A percentile compares a stretch with the other conserved stretches of the same genome.
These are phyloP conservation scores for Globisporangium nodosum DNA, from an alignment of 352 stramenopile species.

Conservation along the genomic window DNA sequence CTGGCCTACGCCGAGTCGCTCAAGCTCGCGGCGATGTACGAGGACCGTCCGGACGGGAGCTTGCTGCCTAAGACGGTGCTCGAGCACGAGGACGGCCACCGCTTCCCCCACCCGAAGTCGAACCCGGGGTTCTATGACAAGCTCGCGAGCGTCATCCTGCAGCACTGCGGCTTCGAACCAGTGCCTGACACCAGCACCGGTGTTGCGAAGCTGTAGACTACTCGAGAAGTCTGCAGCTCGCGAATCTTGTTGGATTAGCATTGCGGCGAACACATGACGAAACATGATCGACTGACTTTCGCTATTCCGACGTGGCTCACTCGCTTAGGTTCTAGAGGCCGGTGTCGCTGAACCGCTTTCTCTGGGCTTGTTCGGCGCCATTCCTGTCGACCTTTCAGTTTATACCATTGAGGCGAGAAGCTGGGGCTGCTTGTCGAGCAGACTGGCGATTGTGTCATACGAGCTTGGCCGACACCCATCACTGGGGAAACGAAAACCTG, in stretches of 20 bases:
- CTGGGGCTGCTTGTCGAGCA: neutral
- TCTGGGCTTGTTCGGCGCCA: too few species aligned
- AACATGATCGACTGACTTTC: too few species aligned
- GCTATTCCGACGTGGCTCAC: too few species aligned
- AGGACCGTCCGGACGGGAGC: constrained; percentile 14
- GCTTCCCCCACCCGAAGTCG: constrained; percentile 19
- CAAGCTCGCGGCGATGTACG: constrained; percentile 29
- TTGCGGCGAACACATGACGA: too few species aligned
- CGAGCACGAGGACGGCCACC: constrained; percentile 32
- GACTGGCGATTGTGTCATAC: neutral
- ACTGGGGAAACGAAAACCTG: too few species aligned
- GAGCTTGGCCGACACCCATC: neutral
- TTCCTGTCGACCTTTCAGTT: too few species aligned
- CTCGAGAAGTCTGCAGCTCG: too few species aligned
- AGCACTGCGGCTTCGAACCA: neutral
- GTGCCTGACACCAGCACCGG: constrained; percentile 3
- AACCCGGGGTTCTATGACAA: constrained; percentile 7
- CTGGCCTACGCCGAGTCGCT: constrained; percentile 20
- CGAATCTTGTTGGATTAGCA: too few species aligned
- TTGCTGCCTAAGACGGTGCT: constrained; percentile 23
- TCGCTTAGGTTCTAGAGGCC: too few species aligned
- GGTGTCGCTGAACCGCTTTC: too few species aligned
- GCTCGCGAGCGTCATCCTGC: constrained; percentile 29
- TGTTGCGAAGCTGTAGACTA: constrained; percentile 46
- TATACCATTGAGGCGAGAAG: neutral